Evolutionary conservation across 306 rosid species (phyloP), one percentile per base, ranked within the genome.

Genomic region (barrel medic (Medicago truncatula)): DNA sequence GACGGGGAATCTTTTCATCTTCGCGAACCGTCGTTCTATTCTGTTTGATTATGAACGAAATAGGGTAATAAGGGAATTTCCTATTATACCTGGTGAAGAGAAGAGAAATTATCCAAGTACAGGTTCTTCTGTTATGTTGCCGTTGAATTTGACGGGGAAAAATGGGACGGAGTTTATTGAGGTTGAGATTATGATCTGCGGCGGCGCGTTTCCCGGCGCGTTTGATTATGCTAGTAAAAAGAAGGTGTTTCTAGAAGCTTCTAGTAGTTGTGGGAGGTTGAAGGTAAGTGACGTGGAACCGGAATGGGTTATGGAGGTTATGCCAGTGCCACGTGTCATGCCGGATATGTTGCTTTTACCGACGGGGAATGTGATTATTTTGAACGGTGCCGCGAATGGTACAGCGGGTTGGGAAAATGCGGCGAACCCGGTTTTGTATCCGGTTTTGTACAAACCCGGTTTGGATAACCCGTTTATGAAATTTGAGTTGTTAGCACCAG

Each of bases 61-160:
- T 79, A 59, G 61, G 36, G 44, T 91, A 8, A 44, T 90, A 25
- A 67, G 54, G 7, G 85, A 80, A 41, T 81, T 59, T 47, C 95
- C 95, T 4, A n/a, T 39, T 1, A 81, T 90, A 4, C 93, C 90
- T 1, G 98, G 91, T 0, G 50, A 47, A 0, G 87, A 77, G 28
- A 89, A 87, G 15, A n/a, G 97, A 31, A 87, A 81, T 63, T 90
- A 93, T 53, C 98, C 97, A 0, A 89, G 95, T n/a, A 90, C 97
- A 0, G 95, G 97, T 0, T 93, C 98, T 1, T 86, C 98, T 7
- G 93, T 86, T 18, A 71, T 93, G 31, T 80, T 93, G 1, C 98
- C 95, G 0, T 11, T 93, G 1, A 76, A 67, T 7, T 25, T 91
- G 3, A 66, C 68, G 4, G 82, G 80, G 14, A 12, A 3, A 0